Conservation (phyloP, 1,284 basidiomycete species). For the Taiwanofungus camphoratus region DNA sequence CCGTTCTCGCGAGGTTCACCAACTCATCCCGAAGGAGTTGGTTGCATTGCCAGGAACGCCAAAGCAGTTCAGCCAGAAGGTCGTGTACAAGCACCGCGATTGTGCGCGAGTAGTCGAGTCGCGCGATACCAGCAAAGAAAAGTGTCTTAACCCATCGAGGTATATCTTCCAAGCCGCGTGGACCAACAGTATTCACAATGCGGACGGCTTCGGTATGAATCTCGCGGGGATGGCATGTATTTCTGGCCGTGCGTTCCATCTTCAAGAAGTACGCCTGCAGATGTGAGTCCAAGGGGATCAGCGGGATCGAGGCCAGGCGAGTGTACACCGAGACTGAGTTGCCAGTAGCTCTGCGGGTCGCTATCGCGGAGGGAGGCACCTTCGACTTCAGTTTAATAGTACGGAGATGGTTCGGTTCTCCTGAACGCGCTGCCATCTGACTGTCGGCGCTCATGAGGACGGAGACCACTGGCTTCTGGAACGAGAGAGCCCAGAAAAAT, state of each 20-base stretch:
- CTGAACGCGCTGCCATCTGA: neutral
- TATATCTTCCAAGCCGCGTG: neutral
- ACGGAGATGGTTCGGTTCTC: neutral
- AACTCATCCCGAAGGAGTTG: neutral
- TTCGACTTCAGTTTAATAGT: constrained; percentile 3
- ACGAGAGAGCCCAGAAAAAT: neutral
- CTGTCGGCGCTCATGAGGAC: neutral
- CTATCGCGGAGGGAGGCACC: constrained; percentile 6
- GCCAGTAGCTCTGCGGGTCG: neutral
- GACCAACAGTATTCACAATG: neutral
- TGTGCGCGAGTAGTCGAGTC: constrained; percentile 7
- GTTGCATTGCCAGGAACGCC: neutral
- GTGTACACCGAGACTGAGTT: too few relatives aligned
- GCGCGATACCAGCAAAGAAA: constrained; percentile 1
- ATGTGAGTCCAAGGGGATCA: constrained; percentile 3
- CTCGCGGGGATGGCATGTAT: constrained; percentile 2
- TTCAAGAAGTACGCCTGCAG: constrained; percentile 10
- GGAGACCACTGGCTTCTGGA: neutral
- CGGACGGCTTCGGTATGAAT: constrained; percentile 1
- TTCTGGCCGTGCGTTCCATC: constrained; percentile 4
- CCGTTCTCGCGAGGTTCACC: neutral
- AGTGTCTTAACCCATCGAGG: constrained; percentile 1
- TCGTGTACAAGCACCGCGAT: constrained; percentile 8
- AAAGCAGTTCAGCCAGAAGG: neutral
- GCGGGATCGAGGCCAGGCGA: neutral